Evolutionary conservation across 2,329 filamentous ascomycete species (phyloP), one percentile per base, ranked within the genome.

Genomic region (Trichoderma sp.): DNA sequence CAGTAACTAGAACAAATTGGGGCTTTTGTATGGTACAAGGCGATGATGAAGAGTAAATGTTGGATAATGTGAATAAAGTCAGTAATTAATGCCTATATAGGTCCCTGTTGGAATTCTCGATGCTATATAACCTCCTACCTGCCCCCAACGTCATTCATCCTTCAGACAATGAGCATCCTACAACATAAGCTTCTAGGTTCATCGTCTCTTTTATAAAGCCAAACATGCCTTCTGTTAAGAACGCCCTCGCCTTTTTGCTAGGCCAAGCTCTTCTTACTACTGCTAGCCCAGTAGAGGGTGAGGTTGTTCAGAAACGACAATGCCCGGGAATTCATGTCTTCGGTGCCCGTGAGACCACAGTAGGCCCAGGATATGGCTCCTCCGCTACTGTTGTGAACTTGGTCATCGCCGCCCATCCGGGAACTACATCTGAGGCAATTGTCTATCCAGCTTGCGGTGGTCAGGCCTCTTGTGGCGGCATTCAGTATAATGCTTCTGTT

Each of bases 401-500:
- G 75, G 85, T 91, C 56, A 81, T 86, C 3, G 81, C 80, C 31
- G 85, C 87, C 3, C 87, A 89, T 78, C 79, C 87, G 0, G 89
- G 88, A 1, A 82, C 88, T 0, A 90, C 88, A 0, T 83, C 88
- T 2, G 89, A 90, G 77, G 87, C 89, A 18, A 90, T 91, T 76
- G 80, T 75, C 50, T 91, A 91, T 78, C 89, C 92, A 50, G 92
- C 92, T 2, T 92, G 90, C 63, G 91, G 91, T 74, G 91, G 91
- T 6, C 87, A 90, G 78, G 79, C 85, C 1, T 85, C 84, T 0
- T 93, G 91, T 78, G 90, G 90, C 12, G 85, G 88, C n/a, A 83
- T 88, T 33, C 87, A 86, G 79, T 93, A 93, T 78, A 89, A 87
- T 2, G 87, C 87, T 77, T 93, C 91, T 3, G 74, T 71, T 62